Conservation (phyloP, 2,329 filamentous ascomycete species). For the Aspergillus sp. region DNA sequence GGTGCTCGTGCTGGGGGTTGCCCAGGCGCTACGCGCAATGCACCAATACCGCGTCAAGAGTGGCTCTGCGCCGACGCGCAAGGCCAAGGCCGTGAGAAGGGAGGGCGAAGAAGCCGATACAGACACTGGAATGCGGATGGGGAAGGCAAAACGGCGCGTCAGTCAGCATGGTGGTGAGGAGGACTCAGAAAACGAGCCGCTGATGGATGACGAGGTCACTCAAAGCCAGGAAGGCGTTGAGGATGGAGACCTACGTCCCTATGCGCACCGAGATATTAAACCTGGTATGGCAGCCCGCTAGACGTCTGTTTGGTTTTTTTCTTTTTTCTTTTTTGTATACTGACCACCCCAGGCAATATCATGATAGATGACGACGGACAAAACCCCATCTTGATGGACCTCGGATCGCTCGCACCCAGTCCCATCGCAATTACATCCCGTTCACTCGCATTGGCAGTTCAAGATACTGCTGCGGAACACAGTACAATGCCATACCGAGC, state of each 20-base stretch:
- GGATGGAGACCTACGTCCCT: constrained; percentile 71
- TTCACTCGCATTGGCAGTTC: constrained; percentile 84
- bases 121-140: constrained; percentile 37
- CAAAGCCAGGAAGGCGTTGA: constrained; percentile 66
- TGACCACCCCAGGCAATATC: constrained; percentile 67
- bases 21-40: constrained; percentile 83
- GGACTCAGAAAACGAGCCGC: constrained; percentile 74
- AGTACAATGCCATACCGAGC: constrained; percentile 98
- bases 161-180: constrained; percentile 54
- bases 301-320: neutral
- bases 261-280: constrained; percentile 96
- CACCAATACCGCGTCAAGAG: constrained; percentile 75
- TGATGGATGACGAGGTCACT: constrained; percentile 77
- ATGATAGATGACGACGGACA: constrained; percentile 94
- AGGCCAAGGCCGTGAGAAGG: constrained; percentile 55
- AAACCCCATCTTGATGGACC: constrained; percentile 92
- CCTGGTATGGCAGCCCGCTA: constrained; percentile 63
- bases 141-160: constrained; percentile 40
- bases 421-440: constrained; percentile 88
- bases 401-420: constrained; percentile 84
- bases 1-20: constrained; percentile 88
- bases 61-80: constrained; percentile 54
- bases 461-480: constrained; percentile 93
- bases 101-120: constrained; percentile 58
- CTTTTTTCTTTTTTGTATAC: neutral